Evolutionary conservation across 305 asterid species (phyloP), one percentile per base, ranked within the genome.

Genomic region (Fraxinus greggii): DNA sequence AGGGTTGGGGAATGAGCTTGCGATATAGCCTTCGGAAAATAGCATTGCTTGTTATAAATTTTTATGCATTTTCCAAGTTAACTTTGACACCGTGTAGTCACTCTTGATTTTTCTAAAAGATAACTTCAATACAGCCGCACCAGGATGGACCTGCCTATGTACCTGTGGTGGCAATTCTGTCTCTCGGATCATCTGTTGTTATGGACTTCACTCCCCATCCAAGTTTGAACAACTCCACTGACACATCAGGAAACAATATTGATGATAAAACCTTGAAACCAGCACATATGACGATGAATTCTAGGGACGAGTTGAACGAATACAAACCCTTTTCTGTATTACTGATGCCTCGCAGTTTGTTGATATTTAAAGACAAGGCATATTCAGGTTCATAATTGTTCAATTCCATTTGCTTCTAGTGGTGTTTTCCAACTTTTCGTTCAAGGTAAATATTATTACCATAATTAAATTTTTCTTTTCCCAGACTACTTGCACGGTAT

Each of bases 141-240:
- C 98, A 95, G 87, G 99, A 95, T 79, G 98, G 99, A 61, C 94
- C 97, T 75, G 97, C 98, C 38, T 95, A 95, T 88, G 86, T 77
- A 79, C 98, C 99, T 1, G 95, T 94, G 56, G 99, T 95, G 83
- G 97, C 99, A 79, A 95, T 95, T 82, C 87, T 95, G 56, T 95
- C 99, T 76, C 95, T 95, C 54, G 97, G 98, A 83, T 90, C 97
- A 31, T 91, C 98, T 67, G 93, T 90, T 79, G 93, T 94, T 78
- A 91, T 95, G 97, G 93, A 95, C 88, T 95, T 95, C 87, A 85
- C 83, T 79, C 97, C 97, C 59, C 99, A 94, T 86, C 88, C 88
- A 76, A 86, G 89, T 82, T 86, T 91, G 70, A 87, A 73, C 76
- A 80, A 75, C 51, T 9, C 73, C 81, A 40, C 40, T 29, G 83